phyloP scores from a whole-genome alignment of 495 filamentous ascomycete species.

The Talaromyces proteolyticus region DNA sequence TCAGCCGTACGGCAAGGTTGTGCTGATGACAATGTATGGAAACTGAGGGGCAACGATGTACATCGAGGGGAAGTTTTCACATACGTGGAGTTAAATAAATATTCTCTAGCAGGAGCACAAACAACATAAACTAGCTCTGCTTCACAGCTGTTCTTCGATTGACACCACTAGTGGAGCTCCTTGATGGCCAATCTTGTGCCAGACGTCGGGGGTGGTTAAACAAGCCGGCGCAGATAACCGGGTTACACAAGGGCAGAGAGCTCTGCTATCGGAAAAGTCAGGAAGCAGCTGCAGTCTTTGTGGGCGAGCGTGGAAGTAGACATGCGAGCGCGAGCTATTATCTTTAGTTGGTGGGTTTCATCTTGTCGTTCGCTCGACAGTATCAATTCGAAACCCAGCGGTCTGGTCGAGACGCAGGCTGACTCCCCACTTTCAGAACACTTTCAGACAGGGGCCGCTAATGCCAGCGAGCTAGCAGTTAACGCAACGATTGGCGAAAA shows the following conservation, averaged over 20 bases:
- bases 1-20: background rate
- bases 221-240: background rate
- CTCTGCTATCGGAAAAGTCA: background rate
- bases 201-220: background rate
- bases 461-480: too few species aligned
- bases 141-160: background rate
- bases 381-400: background rate
- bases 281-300: background rate
- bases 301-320: background rate
- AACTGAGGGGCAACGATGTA: background rate
- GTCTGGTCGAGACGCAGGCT: background rate
- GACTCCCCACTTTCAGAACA: too few species aligned
- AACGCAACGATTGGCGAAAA: too few species aligned
- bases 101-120: background rate
- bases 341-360: too few species aligned
- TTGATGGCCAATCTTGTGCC: background rate
- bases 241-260: background rate
- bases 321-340: too few species aligned
- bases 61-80: background rate
- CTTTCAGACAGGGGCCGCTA: too few species aligned
- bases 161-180: background rate
- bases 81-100: background rate
- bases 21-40: background rate
- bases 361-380: too few species aligned
- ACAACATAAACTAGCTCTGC: too few species aligned